phyloP scores from a whole-genome alignment of 768 basidiomycete genomes.

The Phallus indusiatus region DNA sequence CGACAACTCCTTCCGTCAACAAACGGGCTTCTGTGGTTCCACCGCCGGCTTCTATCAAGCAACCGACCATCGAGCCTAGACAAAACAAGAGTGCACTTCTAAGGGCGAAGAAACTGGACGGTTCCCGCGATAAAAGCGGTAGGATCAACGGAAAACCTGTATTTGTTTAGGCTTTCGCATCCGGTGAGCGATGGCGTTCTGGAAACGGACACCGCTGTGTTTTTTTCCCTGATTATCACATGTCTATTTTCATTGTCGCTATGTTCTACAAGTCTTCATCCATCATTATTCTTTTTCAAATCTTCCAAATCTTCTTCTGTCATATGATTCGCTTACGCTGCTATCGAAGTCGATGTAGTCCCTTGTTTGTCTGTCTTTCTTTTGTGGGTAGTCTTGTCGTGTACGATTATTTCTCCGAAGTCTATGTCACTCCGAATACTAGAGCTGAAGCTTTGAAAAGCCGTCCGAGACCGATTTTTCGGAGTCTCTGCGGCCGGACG shows the following conservation, averaged over 20 bases:
- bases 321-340: background rate
- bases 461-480: no score
- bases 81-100: conserved; percentile 68
- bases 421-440: no score
- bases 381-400: background rate
- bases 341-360: background rate
- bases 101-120: conserved; percentile 55
- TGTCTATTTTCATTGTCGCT: no score
- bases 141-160: conserved; percentile 4
- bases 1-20: conserved; percentile 1
- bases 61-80: conserved; percentile 57
- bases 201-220: no score
- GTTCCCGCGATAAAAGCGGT: conserved; percentile 1
- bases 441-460: no score
- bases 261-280: no score
- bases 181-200: no score
- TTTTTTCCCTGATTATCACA: no score
- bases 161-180: background rate
- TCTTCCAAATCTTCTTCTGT: background rate
- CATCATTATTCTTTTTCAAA: background rate
- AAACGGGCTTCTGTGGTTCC: background rate
- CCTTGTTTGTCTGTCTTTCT: background rate
- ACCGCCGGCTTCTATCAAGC: conserved; percentile 40
- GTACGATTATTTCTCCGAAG: no score
- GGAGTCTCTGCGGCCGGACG: no score